Evolutionary conservation across 306 rosid species (phyloP), one percentile per base, ranked within the genome.

Genomic region (Styphnolobium japonicum): DNA sequence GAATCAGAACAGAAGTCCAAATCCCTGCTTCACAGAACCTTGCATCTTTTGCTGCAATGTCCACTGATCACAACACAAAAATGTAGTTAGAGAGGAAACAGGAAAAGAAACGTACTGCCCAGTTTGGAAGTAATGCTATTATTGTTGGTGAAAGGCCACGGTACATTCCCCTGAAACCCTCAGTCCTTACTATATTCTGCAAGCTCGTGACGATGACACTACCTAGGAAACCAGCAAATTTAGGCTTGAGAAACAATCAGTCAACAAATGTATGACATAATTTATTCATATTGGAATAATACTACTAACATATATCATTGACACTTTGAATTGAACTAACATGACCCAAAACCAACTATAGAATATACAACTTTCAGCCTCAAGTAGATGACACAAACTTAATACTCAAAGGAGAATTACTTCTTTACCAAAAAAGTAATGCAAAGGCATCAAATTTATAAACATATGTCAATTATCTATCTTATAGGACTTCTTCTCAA

Each of bases 131-230:
- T 75, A 92, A 83, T 7, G 99, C 98, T n/a, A 95, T 67, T 80
- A 95, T 76, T 62, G 97, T 95, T 25, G 98, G 98, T 42, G 98
- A 91, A 82, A 95, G 98, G 73, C 98, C 98, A 43, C 97, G 93
- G 83, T 93, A 95, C 93, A 95, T 21, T 75, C 99, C 99, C 89
- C 83, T 84, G 70, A 93, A 75, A 80, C 99, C 99, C 81, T 95
- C 98, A 3, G 87, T 83, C 85, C 82, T 90, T 70, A 91, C 62
- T 77, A 95, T 91, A 78, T 93, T 73, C 80, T 82, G 82, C 83
- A 95, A 85, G 82, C 98, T 89, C 10, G 89, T 67, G 80, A 93
- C 7, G 73, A 95, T 95, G 58, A 95, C 68, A 86, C 96, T 93
- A 80, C 98, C 97, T 93, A 83, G 78, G 82, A 77, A 73, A 43